These are phyloP conservation scores for Hondaea fermentalgiana DNA, from an alignment of 108 stramenopile genomes.

Conservation along the genomic window DNA sequence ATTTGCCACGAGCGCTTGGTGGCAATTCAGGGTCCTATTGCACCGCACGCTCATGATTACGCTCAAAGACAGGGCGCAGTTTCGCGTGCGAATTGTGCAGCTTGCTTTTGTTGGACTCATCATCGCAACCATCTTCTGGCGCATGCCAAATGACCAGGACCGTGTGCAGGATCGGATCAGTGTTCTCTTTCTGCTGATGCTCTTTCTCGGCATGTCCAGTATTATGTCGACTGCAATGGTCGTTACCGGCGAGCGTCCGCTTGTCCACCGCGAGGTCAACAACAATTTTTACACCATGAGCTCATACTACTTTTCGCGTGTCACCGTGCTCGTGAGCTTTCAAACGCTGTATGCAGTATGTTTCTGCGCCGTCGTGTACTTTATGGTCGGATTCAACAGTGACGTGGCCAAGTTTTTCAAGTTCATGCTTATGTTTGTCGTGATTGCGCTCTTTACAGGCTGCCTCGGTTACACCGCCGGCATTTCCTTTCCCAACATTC, in stretches of 20 bases:
- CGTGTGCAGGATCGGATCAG: background rate
- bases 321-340: background rate
- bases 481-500: background rate
- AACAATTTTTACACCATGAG: background rate
- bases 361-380: background rate
- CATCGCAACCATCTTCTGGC: background rate
- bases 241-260: background rate
- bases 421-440: background rate
- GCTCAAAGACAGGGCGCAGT: background rate
- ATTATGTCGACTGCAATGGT: slow-evolving; percentile 9
- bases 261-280: background rate
- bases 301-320: background rate
- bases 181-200: background rate
- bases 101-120: background rate
- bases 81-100: background rate
- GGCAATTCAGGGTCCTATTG: background rate
- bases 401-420: background rate
- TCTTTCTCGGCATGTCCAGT: slow-evolving; percentile 7
- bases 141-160: background rate
- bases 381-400: background rate
- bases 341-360: background rate
- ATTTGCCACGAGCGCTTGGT: background rate
- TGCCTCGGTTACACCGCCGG: background rate
- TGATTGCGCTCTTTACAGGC: background rate
- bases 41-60: background rate